Base-by-base conservation (phyloP, 2,329 filamentous ascomycete genomes). In the Arachnomyces sp. region DNA sequence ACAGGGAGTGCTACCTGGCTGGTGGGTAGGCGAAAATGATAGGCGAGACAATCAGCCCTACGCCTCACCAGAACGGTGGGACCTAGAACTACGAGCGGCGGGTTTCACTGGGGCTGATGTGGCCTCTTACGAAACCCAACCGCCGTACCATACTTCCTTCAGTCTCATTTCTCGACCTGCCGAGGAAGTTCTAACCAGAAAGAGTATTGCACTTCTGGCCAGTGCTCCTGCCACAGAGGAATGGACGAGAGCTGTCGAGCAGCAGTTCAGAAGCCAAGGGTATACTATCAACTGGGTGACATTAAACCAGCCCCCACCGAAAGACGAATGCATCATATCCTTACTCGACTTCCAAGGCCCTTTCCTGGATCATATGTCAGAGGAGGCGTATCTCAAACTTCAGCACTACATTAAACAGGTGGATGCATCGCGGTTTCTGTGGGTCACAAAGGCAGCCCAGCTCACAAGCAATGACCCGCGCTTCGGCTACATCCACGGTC, bases 81-180 rank as follows among this genome's bases (percentile, higher is more conserved):
- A 55, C 6, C 21, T 34, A 6, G 52, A 55, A 17, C 44, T 64
- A 2, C 31, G 34, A 11, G 32, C 21, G 7, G 50, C 52, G n/a
- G 63, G 62, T 5, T 67, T 66, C 39, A 42, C 44, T 1, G 55
- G 58, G 2, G 31, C 51, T 7, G 57, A 66, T 12, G 35, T 42
- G 1, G 40, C 52, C 2, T 39, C 46, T 1, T 43, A 47, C 29
- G 56, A 63, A 31, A 25, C 35, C 15, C 44, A 49, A 12, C 25
- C 38, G 11, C 47, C 49, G 4, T 42, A 25, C 21, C 21, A 25
- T 5, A 25, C 21, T 9, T 36, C 30, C 9, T 25, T 25, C 21
- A 25, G 21, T 9, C 21, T 25, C 47, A 56, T 14, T 31, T 49
- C 17, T 49, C 47, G 36, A 44, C 45, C 8, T 48, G 40, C 17